These are phyloP conservation scores for Penicillium manginii DNA, from an alignment of 495 filamentous ascomycete genomes.

Conservation along the genomic window DNA sequence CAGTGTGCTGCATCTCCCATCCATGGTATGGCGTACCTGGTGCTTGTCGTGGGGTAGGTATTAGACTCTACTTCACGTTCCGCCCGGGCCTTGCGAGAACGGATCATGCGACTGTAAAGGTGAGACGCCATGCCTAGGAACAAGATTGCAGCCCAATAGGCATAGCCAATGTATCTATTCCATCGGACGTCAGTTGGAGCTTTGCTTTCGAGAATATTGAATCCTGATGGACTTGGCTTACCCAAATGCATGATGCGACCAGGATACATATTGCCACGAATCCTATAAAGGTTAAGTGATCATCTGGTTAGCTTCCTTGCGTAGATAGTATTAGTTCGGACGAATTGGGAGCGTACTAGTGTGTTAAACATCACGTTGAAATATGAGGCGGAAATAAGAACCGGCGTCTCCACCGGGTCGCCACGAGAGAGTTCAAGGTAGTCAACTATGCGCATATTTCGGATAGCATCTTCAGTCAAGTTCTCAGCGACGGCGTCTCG, in stretches of 20 bases:
- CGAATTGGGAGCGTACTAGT: slow-evolving; percentile 28
- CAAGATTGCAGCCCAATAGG: slow-evolving; percentile 38
- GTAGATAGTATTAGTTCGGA: not conserved
- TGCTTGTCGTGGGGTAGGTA: not conserved
- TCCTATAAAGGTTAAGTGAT: slow-evolving; percentile 22
- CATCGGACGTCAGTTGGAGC: slow-evolving; percentile 6
- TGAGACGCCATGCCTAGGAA: slow-evolving; percentile 31
- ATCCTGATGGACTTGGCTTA: slow-evolving; percentile 14
- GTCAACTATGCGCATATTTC: slow-evolving; percentile 35
- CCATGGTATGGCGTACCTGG: slow-evolving; percentile 1
- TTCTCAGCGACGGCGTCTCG: slow-evolving; percentile 38
- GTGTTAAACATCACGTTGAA: slow-evolving; percentile 39
- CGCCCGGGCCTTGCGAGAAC: slow-evolving; percentile 1
- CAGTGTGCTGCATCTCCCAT: slow-evolving; percentile 25
- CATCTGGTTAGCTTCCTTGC: slow-evolving; percentile 2
- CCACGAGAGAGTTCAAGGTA: slow-evolving; percentile 31
- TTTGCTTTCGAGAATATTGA: not conserved
- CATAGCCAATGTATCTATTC: slow-evolving; percentile 33
- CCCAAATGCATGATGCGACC: slow-evolving; percentile 45
- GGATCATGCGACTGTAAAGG: slow-evolving; percentile 13
- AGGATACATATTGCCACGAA: slow-evolving; percentile 39
- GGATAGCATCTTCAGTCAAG: slow-evolving; percentile 41
- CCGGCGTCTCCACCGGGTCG: slow-evolving; percentile 23
- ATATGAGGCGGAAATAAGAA: slow-evolving; percentile 36
- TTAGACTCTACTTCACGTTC: slow-evolving; percentile 15